Base-by-base conservation (phyloP, 352 stramenopile species). In the Globisporangium cylindrosporum region DNA sequence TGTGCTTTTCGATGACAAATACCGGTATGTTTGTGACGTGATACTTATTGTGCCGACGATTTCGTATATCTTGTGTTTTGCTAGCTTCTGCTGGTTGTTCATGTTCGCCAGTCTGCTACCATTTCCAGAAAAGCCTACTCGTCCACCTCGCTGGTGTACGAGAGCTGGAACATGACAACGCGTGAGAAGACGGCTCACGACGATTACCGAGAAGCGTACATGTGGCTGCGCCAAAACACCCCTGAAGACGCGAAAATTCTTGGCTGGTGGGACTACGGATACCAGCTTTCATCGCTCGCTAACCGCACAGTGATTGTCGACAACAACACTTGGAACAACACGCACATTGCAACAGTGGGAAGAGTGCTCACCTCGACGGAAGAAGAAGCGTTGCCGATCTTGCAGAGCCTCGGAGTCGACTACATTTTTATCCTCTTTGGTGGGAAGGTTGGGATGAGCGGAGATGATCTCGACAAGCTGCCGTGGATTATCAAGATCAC, bases 261-360 rank as follows among this genome's bases (percentile, higher is more conserved):
- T 14, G 82, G 79, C 59, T 96, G 88, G 88, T 96, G 88, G 88
- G 86, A 96, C 69, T 96, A 96, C 55, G 88, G 88, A 14, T 96
- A 96, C 68, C 88, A 96, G 62, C 79, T 96, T 36, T 89, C 88
- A 12, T 85, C 81, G 7, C 69, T 94, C 14, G 85, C 88, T 10
- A 96, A 96, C 65, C 88, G 88, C 53, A 96, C 86, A 0, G 84
- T 94, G 27, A 72, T 94, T 51, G 95, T 98, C 2, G 95, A 98
- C 79, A 98, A 98, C 79, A 98, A 98, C 69, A 98, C 95, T 59
- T 98, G 95, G 95, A 98, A 98, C 76, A 98, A 98, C 73, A 98
- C 93, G 41, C 95, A 98, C 75, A 98, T 98, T 72, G 95, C 95
- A 41, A 98, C 94, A 0, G 90, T 98, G 14, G 95, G 94, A 1